These are phyloP conservation scores for Coniochaeta hoffmannii DNA, from an alignment of 2,329 filamentous ascomycete species.

Conservation along the genomic window DNA sequence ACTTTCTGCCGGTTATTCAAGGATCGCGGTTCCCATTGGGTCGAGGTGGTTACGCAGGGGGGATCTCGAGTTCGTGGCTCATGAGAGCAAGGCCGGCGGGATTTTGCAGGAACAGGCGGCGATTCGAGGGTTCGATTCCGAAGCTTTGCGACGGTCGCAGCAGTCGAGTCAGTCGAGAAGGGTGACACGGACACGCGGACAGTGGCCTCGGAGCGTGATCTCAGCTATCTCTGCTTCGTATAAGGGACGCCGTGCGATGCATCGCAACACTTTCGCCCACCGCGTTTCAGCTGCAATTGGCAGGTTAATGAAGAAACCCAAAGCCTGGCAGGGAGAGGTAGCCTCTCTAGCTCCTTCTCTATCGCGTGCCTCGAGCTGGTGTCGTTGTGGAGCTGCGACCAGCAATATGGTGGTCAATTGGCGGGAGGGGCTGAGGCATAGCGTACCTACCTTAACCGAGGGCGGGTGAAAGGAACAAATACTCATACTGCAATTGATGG, in stretches of 20 bases:
- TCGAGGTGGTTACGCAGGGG: constrained; percentile 35
- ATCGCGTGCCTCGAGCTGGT: not conserved
- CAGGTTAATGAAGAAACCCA: not conserved
- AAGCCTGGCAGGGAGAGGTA: not conserved
- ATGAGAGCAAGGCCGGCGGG: constrained; percentile 32
- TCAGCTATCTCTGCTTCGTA: not conserved
- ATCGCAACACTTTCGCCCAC: not conserved
- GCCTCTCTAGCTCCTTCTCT: not conserved
- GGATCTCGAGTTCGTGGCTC: constrained; percentile 32
- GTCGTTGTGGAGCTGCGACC: not conserved
- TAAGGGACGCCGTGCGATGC: not conserved
- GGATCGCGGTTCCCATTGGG: constrained; percentile 33
- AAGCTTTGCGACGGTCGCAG: not conserved
- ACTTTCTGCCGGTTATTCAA: constrained; percentile 25
- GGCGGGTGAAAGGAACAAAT: not conserved
- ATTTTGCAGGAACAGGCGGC: constrained; percentile 29
- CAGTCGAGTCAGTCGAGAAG: not conserved
- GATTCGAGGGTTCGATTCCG: constrained; percentile 20
- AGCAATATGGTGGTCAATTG: not conserved
- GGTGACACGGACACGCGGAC: not conserved
- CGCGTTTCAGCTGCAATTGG: not conserved
- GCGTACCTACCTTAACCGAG: not conserved
- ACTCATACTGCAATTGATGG: no score
- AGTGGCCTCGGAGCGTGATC: not conserved
- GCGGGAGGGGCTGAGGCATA: not conserved